A percentile compares a stretch with the other conserved stretches of the same genome.
phyloP scores from a whole-genome alignment of 768 basidiomycete species.

The Termitomyces eurrhizus region DNA sequence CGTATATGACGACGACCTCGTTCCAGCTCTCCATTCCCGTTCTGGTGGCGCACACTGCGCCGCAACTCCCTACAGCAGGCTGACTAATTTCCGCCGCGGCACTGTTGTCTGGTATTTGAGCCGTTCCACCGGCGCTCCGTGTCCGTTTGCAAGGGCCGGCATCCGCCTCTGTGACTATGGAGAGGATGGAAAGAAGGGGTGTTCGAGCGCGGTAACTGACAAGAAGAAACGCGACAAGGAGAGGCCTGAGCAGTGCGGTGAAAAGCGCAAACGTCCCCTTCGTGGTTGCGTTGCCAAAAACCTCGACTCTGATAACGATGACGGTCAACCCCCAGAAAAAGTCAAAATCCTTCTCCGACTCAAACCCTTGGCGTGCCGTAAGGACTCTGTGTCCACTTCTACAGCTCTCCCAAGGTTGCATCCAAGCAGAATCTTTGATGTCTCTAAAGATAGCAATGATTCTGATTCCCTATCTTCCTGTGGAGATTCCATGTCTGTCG shows the following conservation, averaged over 20 bases:
- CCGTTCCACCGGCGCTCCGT: slow-evolving; percentile 68
- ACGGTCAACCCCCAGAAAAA: slow-evolving; percentile 50
- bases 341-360: slow-evolving; percentile 70
- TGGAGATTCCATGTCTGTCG: slow-evolving; percentile 41
- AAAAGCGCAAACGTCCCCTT: slow-evolving; percentile 42
- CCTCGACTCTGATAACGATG: slow-evolving; percentile 32
- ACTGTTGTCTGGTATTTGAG: slow-evolving; percentile 82
- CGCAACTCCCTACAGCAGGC: slow-evolving; percentile 35
- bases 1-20: slow-evolving; percentile 66
- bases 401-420: slow-evolving; percentile 23
- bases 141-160: slow-evolving; percentile 72
- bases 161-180: slow-evolving; percentile 68
- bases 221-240: slow-evolving; percentile 26
- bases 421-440: slow-evolving; percentile 27
- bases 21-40: slow-evolving; percentile 65
- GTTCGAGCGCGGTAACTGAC: slow-evolving; percentile 15
- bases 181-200: slow-evolving; percentile 41
- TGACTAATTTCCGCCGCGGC: slow-evolving; percentile 74
- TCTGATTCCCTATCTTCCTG: slow-evolving; percentile 30
- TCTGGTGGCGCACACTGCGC: slow-evolving; percentile 60
- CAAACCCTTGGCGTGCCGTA: slow-evolving; percentile 37
- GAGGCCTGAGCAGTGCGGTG: slow-evolving; percentile 28
- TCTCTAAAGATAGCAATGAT: slow-evolving; percentile 37
- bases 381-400: slow-evolving; percentile 17
- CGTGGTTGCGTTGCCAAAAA: slow-evolving; percentile 30